Percentiles rank a stretch among this genome's conserved stretches.
These are phyloP conservation scores for Linanthus parryae DNA, from an alignment of 148 eudicot genomes.

Conservation along the genomic window DNA sequence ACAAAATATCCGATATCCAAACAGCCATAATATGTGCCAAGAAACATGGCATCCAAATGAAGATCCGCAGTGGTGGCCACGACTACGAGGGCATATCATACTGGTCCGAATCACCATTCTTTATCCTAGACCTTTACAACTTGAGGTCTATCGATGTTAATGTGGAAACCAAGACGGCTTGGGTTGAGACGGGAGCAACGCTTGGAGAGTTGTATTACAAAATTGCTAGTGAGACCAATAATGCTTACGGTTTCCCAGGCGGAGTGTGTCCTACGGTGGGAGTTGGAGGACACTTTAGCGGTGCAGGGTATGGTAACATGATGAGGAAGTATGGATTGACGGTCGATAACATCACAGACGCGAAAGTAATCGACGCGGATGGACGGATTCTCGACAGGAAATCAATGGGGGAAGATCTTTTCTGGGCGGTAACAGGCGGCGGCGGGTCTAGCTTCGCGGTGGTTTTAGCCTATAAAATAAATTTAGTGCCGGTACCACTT, in stretches of 20 bases:
- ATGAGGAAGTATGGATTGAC: slow-evolving; percentile 32
- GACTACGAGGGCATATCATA: slow-evolving; percentile 14
- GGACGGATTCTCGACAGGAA: slow-evolving; percentile 4
- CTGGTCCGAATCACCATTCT: slow-evolving; percentile 7
- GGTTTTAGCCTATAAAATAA: neutral
- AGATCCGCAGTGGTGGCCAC: slow-evolving; percentile 15
- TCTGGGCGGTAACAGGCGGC: slow-evolving; percentile 1
- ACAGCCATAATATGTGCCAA: slow-evolving; percentile 16
- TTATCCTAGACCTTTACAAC: slow-evolving; percentile 10
- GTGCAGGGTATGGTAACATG: slow-evolving; percentile 39
- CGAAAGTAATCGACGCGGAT: slow-evolving; percentile 3
- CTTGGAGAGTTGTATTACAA: slow-evolving; percentile 17
- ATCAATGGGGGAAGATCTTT: slow-evolving; percentile 16
- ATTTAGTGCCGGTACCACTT: neutral
- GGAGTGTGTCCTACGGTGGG: slow-evolving; percentile 36
- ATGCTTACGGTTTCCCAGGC: slow-evolving; percentile 23
- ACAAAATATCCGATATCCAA: slow-evolving; percentile 9
- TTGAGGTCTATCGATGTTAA: slow-evolving; percentile 7
- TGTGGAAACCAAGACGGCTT: neutral
- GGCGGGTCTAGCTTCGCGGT: slow-evolving; percentile 3
- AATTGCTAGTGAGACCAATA: slow-evolving; percentile 17
- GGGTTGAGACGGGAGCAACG: slow-evolving; percentile 11
- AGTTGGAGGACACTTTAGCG: slow-evolving; percentile 36
- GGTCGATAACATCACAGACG: slow-evolving; percentile 27
- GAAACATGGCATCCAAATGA: neutral